A percentile compares a stretch with the other conserved stretches of the same genome.
Conservation (phyloP, 768 basidiomycete species). For the Suillus variegatus region DNA sequence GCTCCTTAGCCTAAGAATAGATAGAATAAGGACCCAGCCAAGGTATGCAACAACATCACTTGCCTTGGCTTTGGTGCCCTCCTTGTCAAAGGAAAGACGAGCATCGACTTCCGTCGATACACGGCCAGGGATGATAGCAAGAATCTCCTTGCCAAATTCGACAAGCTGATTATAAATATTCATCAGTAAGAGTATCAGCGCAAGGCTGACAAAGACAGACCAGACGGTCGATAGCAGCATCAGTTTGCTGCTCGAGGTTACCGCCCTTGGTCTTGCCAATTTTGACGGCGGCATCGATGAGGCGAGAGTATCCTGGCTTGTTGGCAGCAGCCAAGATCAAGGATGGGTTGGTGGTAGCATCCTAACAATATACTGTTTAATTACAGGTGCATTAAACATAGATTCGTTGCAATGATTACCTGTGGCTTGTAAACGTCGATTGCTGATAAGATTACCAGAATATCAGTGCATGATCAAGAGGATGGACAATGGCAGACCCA, state of each 20-base stretch:
- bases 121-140: slow-evolving; percentile 94
- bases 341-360: slow-evolving; percentile 98
- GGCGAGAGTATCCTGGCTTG: slow-evolving; percentile 80
- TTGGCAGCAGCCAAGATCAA: slow-evolving; percentile 91
- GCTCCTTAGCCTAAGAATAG: slow-evolving; percentile 61
- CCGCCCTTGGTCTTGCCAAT: slow-evolving; percentile 83
- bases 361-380: slow-evolving; percentile 44
- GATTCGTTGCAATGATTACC: slow-evolving; percentile 37
- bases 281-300: slow-evolving; percentile 75
- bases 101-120: slow-evolving; percentile 99
- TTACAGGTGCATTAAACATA: slow-evolving; percentile 4
- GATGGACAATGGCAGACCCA: slow-evolving; percentile 25
- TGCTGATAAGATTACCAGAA: slow-evolving; percentile 48
- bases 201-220: slow-evolving; percentile 44
- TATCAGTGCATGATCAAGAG: slow-evolving; percentile 24
- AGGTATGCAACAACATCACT: slow-evolving; percentile 6
- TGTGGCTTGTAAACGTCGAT: slow-evolving; percentile 98
- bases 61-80: slow-evolving; percentile 86
- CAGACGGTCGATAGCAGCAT: slow-evolving; percentile 85
- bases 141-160: slow-evolving; percentile 96
- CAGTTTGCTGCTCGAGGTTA: slow-evolving; percentile 70
- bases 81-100: slow-evolving; percentile 94
- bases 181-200: background rate
- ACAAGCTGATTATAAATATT: slow-evolving; percentile 63
- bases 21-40: background rate